phyloP scores from a whole-genome alignment of 2,329 filamentous ascomycete genomes.

The Huntiella abstrusa region DNA sequence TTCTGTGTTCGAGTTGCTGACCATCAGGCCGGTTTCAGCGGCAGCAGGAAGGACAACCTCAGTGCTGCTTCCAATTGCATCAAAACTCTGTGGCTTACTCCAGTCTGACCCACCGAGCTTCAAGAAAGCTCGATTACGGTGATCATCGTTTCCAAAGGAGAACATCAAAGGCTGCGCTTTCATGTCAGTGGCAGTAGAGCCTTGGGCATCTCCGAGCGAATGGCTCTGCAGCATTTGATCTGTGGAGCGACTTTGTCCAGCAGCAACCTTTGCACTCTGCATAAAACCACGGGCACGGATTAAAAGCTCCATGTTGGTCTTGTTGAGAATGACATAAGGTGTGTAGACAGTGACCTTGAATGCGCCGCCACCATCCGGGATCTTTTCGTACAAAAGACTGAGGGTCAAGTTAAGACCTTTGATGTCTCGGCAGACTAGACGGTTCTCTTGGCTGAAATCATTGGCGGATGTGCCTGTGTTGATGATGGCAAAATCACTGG shows the following conservation, averaged over 20 bases:
- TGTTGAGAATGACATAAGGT: constrained; percentile 87
- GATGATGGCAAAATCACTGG: constrained; percentile 93
- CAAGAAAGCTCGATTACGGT: constrained; percentile 73
- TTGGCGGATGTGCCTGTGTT: constrained; percentile 64
- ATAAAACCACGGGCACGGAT: constrained; percentile 80
- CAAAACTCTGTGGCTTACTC: constrained; percentile 97
- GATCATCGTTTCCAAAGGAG: constrained; percentile 73
- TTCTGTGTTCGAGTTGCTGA: constrained; percentile 38
- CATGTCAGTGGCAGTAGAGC: constrained; percentile 6
- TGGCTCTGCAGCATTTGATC: constrained; percentile 1
- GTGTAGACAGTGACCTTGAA: constrained; percentile 94
- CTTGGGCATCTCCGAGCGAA: not conserved
- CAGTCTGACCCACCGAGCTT: constrained; percentile 80
- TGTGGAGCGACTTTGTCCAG: constrained; percentile 45
- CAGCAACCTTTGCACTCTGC: constrained; percentile 61
- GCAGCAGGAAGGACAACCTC: constrained; percentile 65
- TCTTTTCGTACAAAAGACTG: constrained; percentile 74
- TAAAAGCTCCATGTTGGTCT: constrained; percentile 75
- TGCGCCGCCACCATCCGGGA: constrained; percentile 81
- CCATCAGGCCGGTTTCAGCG: not conserved
- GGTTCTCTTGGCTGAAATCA: constrained; percentile 72
- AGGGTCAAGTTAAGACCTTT: constrained; percentile 63
- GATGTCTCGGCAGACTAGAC: constrained; percentile 65
- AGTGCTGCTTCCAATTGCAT: constrained; percentile 83
- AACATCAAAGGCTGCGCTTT: constrained; percentile 79